These are phyloP conservation scores for Aspergillus ellipticus DNA, from an alignment of 495 filamentous ascomycete species.

Conservation along the genomic window DNA sequence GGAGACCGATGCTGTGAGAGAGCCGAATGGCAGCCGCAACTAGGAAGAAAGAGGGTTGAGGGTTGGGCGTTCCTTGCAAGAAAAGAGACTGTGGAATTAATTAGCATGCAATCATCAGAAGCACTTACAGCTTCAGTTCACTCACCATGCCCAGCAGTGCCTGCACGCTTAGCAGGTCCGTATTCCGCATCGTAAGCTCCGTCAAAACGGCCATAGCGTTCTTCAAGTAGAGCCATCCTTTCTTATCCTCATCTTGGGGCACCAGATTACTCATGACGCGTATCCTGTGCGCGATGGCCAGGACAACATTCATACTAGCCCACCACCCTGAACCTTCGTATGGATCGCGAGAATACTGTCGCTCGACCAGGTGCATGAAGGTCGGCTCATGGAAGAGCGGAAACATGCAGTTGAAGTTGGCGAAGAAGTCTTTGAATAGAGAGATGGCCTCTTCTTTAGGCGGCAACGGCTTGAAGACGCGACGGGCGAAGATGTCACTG, in stretches of 20 bases:
- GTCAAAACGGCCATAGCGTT: conserved; percentile 91
- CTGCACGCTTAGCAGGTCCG: conserved; percentile 94
- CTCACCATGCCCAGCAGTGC: conserved; percentile 86
- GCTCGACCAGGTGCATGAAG: conserved; percentile 93
- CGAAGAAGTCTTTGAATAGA: conserved; percentile 88
- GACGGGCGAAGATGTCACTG: conserved; percentile 82
- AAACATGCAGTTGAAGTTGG: conserved; percentile 98
- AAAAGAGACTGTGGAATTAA: conserved; percentile 67
- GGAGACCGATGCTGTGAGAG: conserved; percentile 90
- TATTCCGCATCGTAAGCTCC: conserved; percentile 92
- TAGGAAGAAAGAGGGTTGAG: conserved; percentile 89
- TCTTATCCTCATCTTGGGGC: conserved; percentile 83
- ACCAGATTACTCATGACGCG: conserved; percentile 95
- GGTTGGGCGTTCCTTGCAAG: conserved; percentile 94
- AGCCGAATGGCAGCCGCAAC: conserved; percentile 90
- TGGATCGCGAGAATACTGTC: conserved; percentile 88
- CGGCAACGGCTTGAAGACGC: conserved; percentile 78
- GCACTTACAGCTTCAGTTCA: not conserved
- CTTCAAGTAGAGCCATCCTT: conserved; percentile 93
- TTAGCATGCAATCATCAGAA: conserved; percentile 9
- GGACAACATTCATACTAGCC: conserved; percentile 90
- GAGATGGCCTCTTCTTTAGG: conserved; percentile 76
- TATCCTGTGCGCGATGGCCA: conserved; percentile 87
- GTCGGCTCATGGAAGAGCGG: conserved; percentile 96
- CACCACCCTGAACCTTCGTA: conserved; percentile 97